Conservation (phyloP, 2,329 filamentous ascomycete species). For the Aschersonia sp. region DNA sequence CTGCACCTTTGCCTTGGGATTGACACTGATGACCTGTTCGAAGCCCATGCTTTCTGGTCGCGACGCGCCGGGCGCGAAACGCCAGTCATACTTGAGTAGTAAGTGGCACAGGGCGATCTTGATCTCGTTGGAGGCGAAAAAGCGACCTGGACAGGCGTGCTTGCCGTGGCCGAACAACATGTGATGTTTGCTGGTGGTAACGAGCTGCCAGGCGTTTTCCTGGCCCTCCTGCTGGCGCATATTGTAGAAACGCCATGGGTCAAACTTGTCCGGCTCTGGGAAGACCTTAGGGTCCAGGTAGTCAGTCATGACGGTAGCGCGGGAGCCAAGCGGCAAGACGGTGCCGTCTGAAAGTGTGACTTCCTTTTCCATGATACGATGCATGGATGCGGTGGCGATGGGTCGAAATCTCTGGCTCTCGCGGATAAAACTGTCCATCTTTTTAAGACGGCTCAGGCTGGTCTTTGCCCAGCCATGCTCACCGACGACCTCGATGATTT, state of each 20-base stretch:
- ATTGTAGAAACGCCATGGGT: conserved; percentile 30
- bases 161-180: conserved; percentile 39
- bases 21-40: background rate
- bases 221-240: conserved; percentile 20
- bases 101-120: conserved; percentile 36
- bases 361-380: background rate
- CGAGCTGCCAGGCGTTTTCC: conserved; percentile 21
- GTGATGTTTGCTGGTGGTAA: conserved; percentile 31
- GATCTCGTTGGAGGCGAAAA: conserved; percentile 37
- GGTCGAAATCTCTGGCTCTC: conserved; percentile 30
- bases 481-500: conserved; percentile 13
- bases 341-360: conserved; percentile 6
- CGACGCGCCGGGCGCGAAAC: background rate
- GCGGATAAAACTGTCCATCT: conserved; percentile 30
- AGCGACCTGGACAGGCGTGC: conserved; percentile 37
- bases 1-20: background rate
- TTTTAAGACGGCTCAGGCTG: conserved; percentile 18
- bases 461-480: conserved; percentile 3
- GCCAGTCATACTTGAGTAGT: conserved; percentile 31
- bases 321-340: conserved; percentile 2
- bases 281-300: background rate
- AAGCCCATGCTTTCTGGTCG: background rate
- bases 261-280: conserved; percentile 15
- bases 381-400: conserved; percentile 15
- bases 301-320: conserved; percentile 1